These are phyloP conservation scores for Fusarium pseudoanthophilum DNA, from an alignment of 2,329 filamentous ascomycete species.

Conservation along the genomic window DNA sequence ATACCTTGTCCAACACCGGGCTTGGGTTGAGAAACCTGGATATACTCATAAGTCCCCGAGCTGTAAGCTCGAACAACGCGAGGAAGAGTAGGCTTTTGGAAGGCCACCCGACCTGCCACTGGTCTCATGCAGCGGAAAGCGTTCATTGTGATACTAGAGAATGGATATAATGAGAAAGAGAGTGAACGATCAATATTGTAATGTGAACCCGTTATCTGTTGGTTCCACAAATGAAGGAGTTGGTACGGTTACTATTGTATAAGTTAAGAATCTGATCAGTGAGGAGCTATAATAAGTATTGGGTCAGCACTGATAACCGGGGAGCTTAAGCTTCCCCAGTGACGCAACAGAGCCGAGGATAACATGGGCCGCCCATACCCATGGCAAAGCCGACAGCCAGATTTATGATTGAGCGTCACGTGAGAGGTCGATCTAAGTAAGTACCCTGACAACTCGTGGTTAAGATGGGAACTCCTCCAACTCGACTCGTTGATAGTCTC, in stretches of 20 bases:
- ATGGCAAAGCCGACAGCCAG: conserved; percentile 35
- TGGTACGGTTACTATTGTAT: background rate
- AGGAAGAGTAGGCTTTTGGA: conserved; percentile 68
- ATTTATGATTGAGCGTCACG: conserved; percentile 26
- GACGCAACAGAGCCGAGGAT: conserved; percentile 47
- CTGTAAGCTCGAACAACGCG: conserved; percentile 64
- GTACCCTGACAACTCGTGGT: background rate
- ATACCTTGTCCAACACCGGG: conserved; percentile 91
- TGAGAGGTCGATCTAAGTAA: background rate
- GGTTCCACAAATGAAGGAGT: background rate
- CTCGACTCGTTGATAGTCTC: background rate
- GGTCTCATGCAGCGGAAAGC: conserved; percentile 69
- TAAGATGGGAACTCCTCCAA: background rate
- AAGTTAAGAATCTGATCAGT: conserved; percentile 13
- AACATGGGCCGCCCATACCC: conserved; percentile 34
- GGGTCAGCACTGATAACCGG: conserved; percentile 2
- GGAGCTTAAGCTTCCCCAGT: conserved; percentile 38
- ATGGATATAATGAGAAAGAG: background rate
- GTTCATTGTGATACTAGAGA: conserved; percentile 55
- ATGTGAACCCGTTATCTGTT: background rate
- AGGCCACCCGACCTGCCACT: conserved; percentile 57
- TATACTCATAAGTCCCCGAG: conserved; percentile 76
- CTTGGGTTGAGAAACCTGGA: conserved; percentile 83
- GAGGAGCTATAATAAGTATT: conserved; percentile 26
- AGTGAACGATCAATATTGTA: background rate